phyloP scores from a whole-genome alignment of 768 basidiomycete species.

The Imleria badia region DNA sequence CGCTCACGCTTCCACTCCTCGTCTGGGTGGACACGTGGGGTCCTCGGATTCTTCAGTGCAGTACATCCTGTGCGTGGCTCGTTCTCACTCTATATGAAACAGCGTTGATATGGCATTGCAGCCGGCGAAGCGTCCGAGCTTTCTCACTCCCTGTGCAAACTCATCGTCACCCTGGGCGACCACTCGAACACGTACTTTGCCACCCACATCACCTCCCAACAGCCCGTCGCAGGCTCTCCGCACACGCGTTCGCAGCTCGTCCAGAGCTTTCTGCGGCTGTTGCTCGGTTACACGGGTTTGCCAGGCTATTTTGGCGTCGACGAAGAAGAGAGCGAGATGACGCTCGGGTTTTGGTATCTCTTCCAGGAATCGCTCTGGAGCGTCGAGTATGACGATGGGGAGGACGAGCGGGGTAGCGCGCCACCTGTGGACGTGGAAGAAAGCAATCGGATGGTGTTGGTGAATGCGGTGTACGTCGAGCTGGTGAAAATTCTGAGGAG shows the following conservation, averaged over 20 bases:
- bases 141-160: conserved; percentile 74
- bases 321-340: conserved; percentile 87
- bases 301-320: conserved; percentile 79
- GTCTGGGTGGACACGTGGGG: conserved; percentile 69
- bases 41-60: conserved; percentile 40
- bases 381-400: conserved; percentile 49
- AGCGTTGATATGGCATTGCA: conserved; percentile 4
- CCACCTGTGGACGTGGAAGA: conserved; percentile 25
- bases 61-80: conserved; percentile 34
- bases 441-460: conserved; percentile 48
- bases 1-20: conserved; percentile 85
- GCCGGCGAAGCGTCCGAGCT: conserved; percentile 45
- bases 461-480: conserved; percentile 77
- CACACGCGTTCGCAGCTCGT: conserved; percentile 51
- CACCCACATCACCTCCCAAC: conserved; percentile 54
- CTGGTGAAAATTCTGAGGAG: conserved; percentile 66
- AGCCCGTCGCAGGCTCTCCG: conserved; percentile 33
- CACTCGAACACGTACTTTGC: conserved; percentile 83
- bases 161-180: conserved; percentile 80
- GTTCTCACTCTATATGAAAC: not conserved
- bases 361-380: conserved; percentile 87
- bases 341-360: conserved; percentile 86
- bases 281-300: conserved; percentile 73
- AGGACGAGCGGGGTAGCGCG: conserved; percentile 27
- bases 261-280: conserved; percentile 68